Evolutionary conservation across 371 early-diverging fungal species (phyloP).

Genomic region (Circinella minor): DNA sequence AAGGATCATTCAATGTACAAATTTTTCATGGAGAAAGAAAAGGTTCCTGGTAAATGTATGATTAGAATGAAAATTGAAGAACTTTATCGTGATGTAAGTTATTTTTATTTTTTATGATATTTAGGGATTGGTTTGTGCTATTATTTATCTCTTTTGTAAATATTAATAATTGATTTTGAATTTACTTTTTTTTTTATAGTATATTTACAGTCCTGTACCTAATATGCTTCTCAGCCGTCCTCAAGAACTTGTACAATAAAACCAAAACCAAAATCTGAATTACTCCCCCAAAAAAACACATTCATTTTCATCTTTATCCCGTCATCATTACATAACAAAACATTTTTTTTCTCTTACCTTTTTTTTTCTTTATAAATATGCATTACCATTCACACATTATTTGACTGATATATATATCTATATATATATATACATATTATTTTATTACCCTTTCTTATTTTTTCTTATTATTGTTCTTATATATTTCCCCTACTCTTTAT

Average conservation of each 20-base stretch:
- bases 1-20: constrained; percentile 45
- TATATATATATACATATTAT: not conserved
- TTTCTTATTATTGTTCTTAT: not conserved
- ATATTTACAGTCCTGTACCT: constrained; percentile 66
- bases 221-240: constrained; percentile 62
- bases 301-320: not conserved
- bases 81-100: constrained; percentile 68
- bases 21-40: constrained; percentile 49
- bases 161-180: not conserved
- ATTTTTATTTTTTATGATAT: not conserved
- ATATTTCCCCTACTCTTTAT: constrained; percentile 1
- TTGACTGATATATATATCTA: not conserved
- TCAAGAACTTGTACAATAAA: constrained; percentile 25
- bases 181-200: constrained; percentile 33
- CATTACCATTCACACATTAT: not conserved
- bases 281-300: no score
- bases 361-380: no score
- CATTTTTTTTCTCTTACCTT: no score
- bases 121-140: not conserved
- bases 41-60: constrained; percentile 65
- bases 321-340: no score
- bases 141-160: no score
- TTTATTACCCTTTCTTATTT: not conserved
- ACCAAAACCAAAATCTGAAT: no score
- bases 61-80: constrained; percentile 76